phyloP scores from a whole-genome alignment of 352 stramenopile genomes.

The Phytophthora hibernalis region DNA sequence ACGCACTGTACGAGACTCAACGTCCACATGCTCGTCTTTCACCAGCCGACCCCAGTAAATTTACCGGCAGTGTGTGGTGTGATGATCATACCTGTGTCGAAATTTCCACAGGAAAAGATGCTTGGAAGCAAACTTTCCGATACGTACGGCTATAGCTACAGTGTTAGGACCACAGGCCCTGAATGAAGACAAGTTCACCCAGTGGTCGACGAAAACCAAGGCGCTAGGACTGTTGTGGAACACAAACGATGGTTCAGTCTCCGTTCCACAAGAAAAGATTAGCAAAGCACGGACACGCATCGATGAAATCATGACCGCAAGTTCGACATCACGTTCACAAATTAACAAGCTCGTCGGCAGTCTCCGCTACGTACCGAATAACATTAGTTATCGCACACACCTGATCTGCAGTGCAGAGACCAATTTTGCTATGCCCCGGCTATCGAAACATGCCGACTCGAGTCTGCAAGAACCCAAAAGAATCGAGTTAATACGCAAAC shows the following conservation, averaged over 20 bases:
- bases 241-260: constrained; percentile 1
- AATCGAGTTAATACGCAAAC: too few relatives aligned
- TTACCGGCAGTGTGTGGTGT: not conserved
- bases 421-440: too few relatives aligned
- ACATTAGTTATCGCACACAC: too few relatives aligned
- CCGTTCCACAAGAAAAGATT: constrained; percentile 5
- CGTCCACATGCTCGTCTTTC: not conserved
- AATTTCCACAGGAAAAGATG: constrained; percentile 3
- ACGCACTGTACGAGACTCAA: not conserved
- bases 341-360: constrained; percentile 9
- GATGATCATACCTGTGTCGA: constrained; percentile 5
- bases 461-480: too few relatives aligned
- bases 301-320: not conserved
- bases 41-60: not conserved
- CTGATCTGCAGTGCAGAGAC: too few relatives aligned
- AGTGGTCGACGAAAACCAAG: constrained; percentile 7
- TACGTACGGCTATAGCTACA: constrained; percentile 2
- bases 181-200: constrained; percentile 19
- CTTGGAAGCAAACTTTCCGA: constrained; percentile 2
- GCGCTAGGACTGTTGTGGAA: constrained; percentile 9
- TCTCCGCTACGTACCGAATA: constrained; percentile 16
- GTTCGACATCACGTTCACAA: not conserved
- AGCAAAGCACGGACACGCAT: not conserved
- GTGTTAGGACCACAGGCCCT: not conserved
- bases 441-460: too few relatives aligned